Percentiles rank a stretch among this genome's conserved stretches.
phyloP scores from a whole-genome alignment of 148 eudicot species.

The Beta vulgaris region DNA sequence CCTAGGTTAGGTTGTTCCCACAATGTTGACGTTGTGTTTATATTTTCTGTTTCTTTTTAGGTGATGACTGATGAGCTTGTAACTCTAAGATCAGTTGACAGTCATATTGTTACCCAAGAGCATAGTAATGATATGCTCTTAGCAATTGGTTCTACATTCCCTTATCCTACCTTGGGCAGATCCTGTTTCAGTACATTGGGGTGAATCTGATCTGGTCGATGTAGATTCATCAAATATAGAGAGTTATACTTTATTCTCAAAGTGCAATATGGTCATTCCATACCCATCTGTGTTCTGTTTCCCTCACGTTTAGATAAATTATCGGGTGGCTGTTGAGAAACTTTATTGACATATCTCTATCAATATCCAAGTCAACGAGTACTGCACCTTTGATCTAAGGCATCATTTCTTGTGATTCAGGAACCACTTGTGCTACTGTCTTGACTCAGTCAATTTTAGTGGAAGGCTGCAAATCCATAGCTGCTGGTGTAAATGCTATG shows the following conservation, averaged over 20 bases:
- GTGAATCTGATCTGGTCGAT: neutral
- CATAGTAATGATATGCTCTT: neutral
- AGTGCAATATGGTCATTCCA: slow-evolving; percentile 9
- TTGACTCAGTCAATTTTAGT: slow-evolving; percentile 83
- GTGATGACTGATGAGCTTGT: neutral
- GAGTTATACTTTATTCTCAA: neutral
- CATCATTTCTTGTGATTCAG: slow-evolving; percentile 36
- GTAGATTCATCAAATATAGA: no score
- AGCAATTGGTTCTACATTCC: neutral
- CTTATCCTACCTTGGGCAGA: neutral
- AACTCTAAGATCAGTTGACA: neutral
- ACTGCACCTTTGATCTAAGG: slow-evolving; percentile 11
- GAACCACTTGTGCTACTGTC: slow-evolving; percentile 98
- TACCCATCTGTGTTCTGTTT: neutral
- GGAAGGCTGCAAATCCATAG: slow-evolving; percentile 93
- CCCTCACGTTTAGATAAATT: neutral
- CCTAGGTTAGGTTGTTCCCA: neutral
- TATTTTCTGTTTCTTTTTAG: neutral
- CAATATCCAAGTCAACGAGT: neutral
- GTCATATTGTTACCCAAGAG: neutral
- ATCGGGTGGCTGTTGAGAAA: neutral
- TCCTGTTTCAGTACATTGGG: neutral
- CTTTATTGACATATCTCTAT: neutral
- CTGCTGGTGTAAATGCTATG: slow-evolving; percentile 89
- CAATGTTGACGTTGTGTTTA: neutral